Evolutionary conservation across 1,139 yeast genomes (phyloP), one percentile per base, ranked within the genome.

Genomic region (Suhomyces yuchorum): DNA sequence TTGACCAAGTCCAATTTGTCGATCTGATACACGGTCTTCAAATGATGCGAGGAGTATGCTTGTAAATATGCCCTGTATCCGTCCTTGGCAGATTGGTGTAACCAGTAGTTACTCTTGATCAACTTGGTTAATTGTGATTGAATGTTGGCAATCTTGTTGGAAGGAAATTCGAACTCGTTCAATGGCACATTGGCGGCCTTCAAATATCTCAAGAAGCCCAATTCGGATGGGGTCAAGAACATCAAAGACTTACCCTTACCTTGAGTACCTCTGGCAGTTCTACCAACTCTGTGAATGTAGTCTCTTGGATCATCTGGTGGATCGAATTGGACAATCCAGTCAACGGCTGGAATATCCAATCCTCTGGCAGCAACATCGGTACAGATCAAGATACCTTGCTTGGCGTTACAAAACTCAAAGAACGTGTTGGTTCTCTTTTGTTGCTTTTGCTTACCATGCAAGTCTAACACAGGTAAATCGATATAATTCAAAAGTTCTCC

Each of bases 391-490:
- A 61, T 62, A 18, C 68, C 68, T 44, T 86, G 91, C 60, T 87
- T 90, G 51, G 99, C 98, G 60, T 93, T 93, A 75, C 97, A 90
- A 71, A 93, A 93, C 71, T 95, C 99, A 65, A 93, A 92, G 67
- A 93, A 93, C 3, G 99, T 93, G 70, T 93, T 92, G 46, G 99
- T 93, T 68, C 99, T 83, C 75, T 92, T 92, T 69, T 92, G 97
- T 73, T 93, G 99, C 70, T 93, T 95, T 73, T 93, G 99, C 69
- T 93, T 93, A 38, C 99, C 99, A 65, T 93, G 99, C 53, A 93
- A 77, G 65, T 91, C 98, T 57, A 93, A 78, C 12, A 95, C 99
- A 32, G 99, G 99, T 59, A 93, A 78, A 65, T 92, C 98, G 60
- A 93, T 93, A 70, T 93, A 93, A 69, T 93, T 95, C 58, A 95